Conservation (phyloP, 1,284 basidiomycete species). For the Apiotrichum sp. region DNA sequence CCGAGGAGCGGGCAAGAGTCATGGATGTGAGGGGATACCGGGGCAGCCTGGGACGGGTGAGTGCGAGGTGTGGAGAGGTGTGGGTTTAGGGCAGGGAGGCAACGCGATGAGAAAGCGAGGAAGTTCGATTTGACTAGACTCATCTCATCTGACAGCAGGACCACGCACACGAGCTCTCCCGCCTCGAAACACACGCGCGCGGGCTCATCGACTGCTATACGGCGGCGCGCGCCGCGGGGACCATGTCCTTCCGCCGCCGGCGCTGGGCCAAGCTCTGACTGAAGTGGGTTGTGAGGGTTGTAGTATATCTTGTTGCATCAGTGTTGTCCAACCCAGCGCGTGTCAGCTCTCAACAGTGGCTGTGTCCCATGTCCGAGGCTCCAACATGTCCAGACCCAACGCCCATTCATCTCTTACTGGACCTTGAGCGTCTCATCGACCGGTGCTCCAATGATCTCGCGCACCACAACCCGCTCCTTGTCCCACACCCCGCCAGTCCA, state of each 20-base stretch:
- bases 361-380: too few relatives aligned
- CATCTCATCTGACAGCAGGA: too few relatives aligned
- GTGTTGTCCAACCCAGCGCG: too few relatives aligned
- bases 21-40: background rate
- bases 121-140: background rate
- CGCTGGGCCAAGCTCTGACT: background rate
- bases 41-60: background rate
- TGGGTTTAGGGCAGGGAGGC: background rate
- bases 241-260: background rate
- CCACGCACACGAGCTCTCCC: background rate
- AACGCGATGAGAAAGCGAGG: background rate
- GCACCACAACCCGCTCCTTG: conserved; percentile 29
- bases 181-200: background rate
- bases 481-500: conserved; percentile 46
- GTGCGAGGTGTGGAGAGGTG: too few relatives aligned
- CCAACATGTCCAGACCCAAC: too few relatives aligned
- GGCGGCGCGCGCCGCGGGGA: background rate
- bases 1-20: background rate
- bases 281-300: too few relatives aligned
- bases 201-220: background rate
- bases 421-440: conserved; percentile 20
- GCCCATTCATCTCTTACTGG: background rate
- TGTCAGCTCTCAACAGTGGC: too few relatives aligned
- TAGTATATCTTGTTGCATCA: too few relatives aligned
- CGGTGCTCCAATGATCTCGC: conserved; percentile 29